Evolutionary conservation across 1,284 basidiomycete genomes (phyloP).

Genomic region (Cryptococcus neoformans): DNA sequence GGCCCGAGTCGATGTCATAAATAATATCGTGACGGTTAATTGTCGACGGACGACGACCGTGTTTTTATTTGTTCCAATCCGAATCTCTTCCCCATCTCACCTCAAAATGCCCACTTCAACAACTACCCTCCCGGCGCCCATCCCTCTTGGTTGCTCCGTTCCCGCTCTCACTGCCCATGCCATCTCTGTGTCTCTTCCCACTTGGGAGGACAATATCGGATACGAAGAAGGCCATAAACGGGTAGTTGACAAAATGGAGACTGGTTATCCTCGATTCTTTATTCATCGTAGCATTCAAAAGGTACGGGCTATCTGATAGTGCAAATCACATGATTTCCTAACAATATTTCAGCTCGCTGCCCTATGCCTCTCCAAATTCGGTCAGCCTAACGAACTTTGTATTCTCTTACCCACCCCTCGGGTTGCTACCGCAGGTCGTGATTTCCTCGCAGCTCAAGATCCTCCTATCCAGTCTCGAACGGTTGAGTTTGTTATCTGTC

Average conservation of each 20-base stretch:
- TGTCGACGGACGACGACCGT: too few species aligned
- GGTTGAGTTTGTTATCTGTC: constrained; percentile 70
- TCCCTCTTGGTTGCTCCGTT: constrained; percentile 50
- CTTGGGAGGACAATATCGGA: constrained; percentile 87
- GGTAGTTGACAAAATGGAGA: constrained; percentile 76
- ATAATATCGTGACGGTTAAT: neutral
- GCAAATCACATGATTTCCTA: neutral
- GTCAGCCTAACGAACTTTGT: constrained; percentile 64
- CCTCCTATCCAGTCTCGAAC: constrained; percentile 59
- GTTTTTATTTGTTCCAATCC: neutral
- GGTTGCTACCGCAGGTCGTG: constrained; percentile 69
- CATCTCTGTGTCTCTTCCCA: constrained; percentile 94
- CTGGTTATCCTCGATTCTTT: constrained; percentile 97
- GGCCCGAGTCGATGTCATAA: neutral
- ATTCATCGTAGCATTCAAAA: constrained; percentile 85
- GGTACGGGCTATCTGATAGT: constrained; percentile 52
- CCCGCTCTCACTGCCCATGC: constrained; percentile 66
- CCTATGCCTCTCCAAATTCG: constrained; percentile 75
- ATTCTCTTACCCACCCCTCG: constrained; percentile 64
- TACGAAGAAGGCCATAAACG: constrained; percentile 89
- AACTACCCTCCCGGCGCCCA: constrained; percentile 19
- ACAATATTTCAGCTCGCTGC: constrained; percentile 60
- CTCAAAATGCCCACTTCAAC: constrained; percentile 13
- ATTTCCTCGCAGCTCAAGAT: constrained; percentile 62
- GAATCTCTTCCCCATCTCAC: neutral